These are phyloP conservation scores for Xylaria sp. DNA, from an alignment of 2,329 filamentous ascomycete species.

Conservation along the genomic window DNA sequence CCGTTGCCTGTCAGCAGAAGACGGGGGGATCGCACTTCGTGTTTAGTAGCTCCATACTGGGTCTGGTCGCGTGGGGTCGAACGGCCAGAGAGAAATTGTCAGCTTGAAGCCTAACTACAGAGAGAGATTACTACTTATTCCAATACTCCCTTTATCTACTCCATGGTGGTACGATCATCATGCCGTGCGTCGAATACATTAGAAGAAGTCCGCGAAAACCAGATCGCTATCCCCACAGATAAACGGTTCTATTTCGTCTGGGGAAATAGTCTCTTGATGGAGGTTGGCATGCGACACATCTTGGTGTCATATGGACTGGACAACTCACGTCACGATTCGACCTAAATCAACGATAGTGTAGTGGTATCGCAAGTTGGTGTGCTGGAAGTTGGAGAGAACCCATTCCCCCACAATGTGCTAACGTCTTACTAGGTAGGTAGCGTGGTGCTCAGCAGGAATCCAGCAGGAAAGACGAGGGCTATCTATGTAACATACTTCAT, in stretches of 20 bases:
- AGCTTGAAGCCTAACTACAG: conserved; percentile 26
- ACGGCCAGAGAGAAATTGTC: conserved; percentile 13
- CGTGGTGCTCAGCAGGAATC: neutral
- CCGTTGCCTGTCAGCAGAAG: conserved; percentile 15
- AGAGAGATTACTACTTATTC: conserved; percentile 15
- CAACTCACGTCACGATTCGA: conserved; percentile 26
- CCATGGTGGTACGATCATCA: conserved; percentile 10
- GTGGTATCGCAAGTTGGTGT: conserved; percentile 24
- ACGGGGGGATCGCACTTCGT: conserved; percentile 2
- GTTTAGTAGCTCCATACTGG: conserved; percentile 13
- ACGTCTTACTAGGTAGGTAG: conserved; percentile 7
- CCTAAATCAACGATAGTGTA: conserved; percentile 1
- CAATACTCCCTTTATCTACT: neutral
- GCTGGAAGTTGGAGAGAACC: conserved; percentile 19
- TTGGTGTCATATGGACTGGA: conserved; percentile 24
- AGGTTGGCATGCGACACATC: conserved; percentile 23
- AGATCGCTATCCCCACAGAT: neutral
- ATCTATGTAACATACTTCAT: conserved; percentile 19
- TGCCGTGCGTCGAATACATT: neutral
- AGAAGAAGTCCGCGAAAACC: neutral
- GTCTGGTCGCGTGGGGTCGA: conserved; percentile 24
- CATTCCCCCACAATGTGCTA: conserved; percentile 28
- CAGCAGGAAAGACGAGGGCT: neutral
- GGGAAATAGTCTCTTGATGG: conserved; percentile 7
- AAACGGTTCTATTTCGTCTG: neutral